Base-by-base conservation (phyloP, 176 grass and related monocot genomes). In the Phoenix dactylifera region DNA sequence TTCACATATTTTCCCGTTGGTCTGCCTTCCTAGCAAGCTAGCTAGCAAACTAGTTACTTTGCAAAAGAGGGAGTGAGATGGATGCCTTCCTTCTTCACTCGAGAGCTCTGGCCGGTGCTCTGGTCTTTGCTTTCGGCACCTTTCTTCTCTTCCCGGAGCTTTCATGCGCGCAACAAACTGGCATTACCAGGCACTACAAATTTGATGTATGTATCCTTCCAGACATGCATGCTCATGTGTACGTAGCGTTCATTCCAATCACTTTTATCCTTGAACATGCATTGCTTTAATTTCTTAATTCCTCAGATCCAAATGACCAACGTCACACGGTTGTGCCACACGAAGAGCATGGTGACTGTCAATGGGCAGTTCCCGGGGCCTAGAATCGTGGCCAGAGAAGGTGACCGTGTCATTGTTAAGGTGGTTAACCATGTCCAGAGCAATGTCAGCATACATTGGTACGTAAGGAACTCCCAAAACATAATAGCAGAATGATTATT, bases 301-400 rank as follows among this genome's bases (percentile, higher is more conserved):
- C 29, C 5, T 32, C 65, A 68, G 52, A 24, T 68, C 16, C 16
- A 17, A 1, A 10, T 56, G 52, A 17, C 30, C 25, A 68, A 56
- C n/a, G 65, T 55, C n/a, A 68, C 65, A 28, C 30, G 24, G 52
- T 29, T 68, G 28, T 68, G 65, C 51, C 14, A 15, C 15, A 68
- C 52, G 0, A 68, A 68, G 65, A 68, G 52, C 65, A 56, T 68
- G 35, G 52, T 68, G 65, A 68, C 65, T 17, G 65, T 68, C n/a
- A 68, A 68, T 28, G 65, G 65, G 15, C 65, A 44, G 52, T 68
- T 48, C 26, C 65, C 65, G 16, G 65, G 65, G 52, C 65, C 65
- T 22, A 68, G 17, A 28, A 68, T 68, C 9, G 52, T 68, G 18
- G 65, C 10, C 3, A 68, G 52, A 23, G 65, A 68, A 15, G 52